A percentile compares a stretch with the other conserved stretches of the same genome.
phyloP scores from a whole-genome alignment of 371 early-diverging fungal species.

The Umbelopsis sp. region DNA sequence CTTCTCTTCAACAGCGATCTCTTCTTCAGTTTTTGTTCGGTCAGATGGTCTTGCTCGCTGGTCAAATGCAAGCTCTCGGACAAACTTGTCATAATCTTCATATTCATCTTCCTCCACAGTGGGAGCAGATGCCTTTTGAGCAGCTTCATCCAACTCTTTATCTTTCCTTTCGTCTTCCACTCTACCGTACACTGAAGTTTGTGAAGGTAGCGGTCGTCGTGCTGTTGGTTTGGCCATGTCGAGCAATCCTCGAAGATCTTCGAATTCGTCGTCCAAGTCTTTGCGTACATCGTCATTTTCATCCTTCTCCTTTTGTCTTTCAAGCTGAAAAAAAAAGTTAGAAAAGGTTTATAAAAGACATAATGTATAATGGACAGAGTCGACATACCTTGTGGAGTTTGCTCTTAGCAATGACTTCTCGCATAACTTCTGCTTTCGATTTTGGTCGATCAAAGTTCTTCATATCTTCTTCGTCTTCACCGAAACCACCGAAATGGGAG shows the following conservation, averaged over 20 bases:
- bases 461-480: constrained; percentile 43
- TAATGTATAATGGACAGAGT: neutral
- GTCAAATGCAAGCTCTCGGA: constrained; percentile 83
- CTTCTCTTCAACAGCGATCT: constrained; percentile 84
- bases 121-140: constrained; percentile 23
- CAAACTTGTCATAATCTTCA: constrained; percentile 74
- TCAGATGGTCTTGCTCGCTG: constrained; percentile 88
- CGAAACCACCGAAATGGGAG: constrained; percentile 92
- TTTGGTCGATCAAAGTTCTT: constrained; percentile 66
- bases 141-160: constrained; percentile 25
- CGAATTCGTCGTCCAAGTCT: constrained; percentile 88
- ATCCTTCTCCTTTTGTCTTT: constrained; percentile 84
- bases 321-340: constrained; percentile 43
- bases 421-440: constrained; percentile 92
- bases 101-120: constrained; percentile 47
- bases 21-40: constrained; percentile 93
- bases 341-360: too few species aligned
- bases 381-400: constrained; percentile 78
- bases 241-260: constrained; percentile 77
- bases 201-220: constrained; percentile 49
- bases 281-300: constrained; percentile 78
- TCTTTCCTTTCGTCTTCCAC: constrained; percentile 15
- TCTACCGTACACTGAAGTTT: constrained; percentile 41
- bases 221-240: constrained; percentile 35
- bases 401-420: constrained; percentile 95